Evolutionary conservation across 768 basidiomycete species (phyloP).

Genomic region (Suillus alpinus): DNA sequence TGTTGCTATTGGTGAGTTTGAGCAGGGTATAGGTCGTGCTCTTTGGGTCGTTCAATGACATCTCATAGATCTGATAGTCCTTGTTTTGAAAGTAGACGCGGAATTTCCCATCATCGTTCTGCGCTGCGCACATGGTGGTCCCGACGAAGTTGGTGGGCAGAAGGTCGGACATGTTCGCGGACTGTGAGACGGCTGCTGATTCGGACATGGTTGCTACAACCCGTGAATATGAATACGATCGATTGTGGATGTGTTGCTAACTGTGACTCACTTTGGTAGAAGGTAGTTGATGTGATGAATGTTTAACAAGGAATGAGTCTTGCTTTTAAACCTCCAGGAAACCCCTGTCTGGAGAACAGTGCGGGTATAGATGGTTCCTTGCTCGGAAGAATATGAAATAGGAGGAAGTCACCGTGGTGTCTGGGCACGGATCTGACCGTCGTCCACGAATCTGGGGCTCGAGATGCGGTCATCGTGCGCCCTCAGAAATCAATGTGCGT

Average conservation of each 20-base stretch:
- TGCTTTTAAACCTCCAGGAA: neutral
- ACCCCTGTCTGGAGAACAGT: neutral
- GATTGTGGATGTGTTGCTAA: neutral
- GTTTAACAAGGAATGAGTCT: neutral
- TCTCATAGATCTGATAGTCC: neutral
- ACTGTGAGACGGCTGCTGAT: neutral
- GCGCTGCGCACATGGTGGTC: neutral
- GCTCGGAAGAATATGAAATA: neutral
- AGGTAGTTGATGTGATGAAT: neutral
- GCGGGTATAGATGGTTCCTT: neutral
- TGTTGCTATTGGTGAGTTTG: neutral
- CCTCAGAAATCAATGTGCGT: neutral
- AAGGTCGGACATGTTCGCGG: neutral
- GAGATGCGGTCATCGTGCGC: neutral
- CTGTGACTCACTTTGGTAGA: neutral
- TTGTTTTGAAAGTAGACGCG: neutral
- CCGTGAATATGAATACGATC: neutral
- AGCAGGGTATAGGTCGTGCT: neutral
- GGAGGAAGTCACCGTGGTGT: neutral
- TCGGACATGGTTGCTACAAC: neutral
- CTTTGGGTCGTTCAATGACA: neutral
- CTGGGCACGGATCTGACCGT: neutral
- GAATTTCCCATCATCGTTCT: neutral
- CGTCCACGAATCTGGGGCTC: neutral
- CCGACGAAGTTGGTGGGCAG: neutral